These are phyloP conservation scores for Neospermospora avenae DNA, from an alignment of 2,329 filamentous ascomycete genomes.

Conservation along the genomic window DNA sequence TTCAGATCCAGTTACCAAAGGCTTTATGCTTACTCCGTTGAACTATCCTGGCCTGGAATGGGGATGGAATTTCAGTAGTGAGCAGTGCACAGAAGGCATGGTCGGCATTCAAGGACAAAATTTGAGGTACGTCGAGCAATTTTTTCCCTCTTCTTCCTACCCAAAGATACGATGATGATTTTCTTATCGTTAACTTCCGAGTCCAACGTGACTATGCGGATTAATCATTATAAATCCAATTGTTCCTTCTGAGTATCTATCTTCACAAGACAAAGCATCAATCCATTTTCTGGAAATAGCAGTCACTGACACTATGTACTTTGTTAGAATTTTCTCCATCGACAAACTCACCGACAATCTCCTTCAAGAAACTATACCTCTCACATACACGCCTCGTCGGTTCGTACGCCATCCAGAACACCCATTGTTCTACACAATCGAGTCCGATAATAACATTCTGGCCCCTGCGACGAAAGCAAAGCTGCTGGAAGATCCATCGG, in stretches of 20 bases:
- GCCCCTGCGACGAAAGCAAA: constrained; percentile 73
- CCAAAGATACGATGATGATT: constrained; percentile 38
- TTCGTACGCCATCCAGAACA: constrained; percentile 85
- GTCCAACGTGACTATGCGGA: constrained; percentile 40
- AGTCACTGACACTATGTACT: constrained; percentile 34
- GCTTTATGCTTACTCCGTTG: constrained; percentile 88
- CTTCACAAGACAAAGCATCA: constrained; percentile 23
- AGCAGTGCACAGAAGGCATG: constrained; percentile 90
- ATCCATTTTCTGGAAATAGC: background rate
- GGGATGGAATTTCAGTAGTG: constrained; percentile 95
- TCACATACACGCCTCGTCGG: constrained; percentile 86
- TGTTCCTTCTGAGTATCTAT: constrained; percentile 87
- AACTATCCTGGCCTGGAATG: constrained; percentile 87
- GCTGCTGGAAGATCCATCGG: constrained; percentile 67
- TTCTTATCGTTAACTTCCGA: constrained; percentile 41
- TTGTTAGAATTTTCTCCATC: constrained; percentile 81
- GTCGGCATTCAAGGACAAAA: constrained; percentile 90
- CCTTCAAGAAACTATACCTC: constrained; percentile 78
- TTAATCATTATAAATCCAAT: constrained; percentile 72
- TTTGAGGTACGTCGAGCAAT: constrained; percentile 61
- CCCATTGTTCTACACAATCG: constrained; percentile 89
- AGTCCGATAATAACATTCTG: constrained; percentile 89
- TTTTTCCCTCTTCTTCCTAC: constrained; percentile 18
- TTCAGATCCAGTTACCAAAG: constrained; percentile 79
- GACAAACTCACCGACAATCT: constrained; percentile 83